Conservation (phyloP, 352 stramenopile species). For the Phytophthora ramorum region DNA sequence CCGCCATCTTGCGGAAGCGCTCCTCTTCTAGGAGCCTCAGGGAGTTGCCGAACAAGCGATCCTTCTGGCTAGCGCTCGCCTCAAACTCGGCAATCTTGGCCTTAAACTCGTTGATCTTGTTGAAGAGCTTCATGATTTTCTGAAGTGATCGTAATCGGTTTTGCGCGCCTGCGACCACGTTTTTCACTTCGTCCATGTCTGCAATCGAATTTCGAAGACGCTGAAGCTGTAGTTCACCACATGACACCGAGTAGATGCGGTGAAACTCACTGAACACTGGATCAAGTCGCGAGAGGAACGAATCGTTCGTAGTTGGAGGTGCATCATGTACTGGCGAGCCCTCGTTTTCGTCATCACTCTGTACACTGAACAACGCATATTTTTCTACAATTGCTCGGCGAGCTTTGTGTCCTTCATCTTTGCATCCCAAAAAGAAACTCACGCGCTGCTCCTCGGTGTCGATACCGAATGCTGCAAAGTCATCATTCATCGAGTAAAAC, state of each 20-base stretch:
- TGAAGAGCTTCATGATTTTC: constrained; percentile 83
- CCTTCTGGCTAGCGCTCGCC: constrained; percentile 70
- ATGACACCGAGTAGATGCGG: constrained; percentile 49
- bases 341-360: constrained; percentile 18
- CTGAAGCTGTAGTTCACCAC: constrained; percentile 47
- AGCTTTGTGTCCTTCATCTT: constrained; percentile 43
- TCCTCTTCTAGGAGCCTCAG: constrained; percentile 80
- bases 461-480: constrained; percentile 79
- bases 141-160: constrained; percentile 73
- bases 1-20: constrained; percentile 73
- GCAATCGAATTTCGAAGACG: constrained; percentile 49
- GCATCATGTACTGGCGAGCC: not conserved
- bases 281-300: constrained; percentile 69
- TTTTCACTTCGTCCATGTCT: constrained; percentile 56
- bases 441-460: constrained; percentile 65
- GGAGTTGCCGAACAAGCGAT: constrained; percentile 79
- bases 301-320: constrained; percentile 25
- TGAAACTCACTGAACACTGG: constrained; percentile 55
- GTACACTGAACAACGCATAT: constrained; percentile 42
- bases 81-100: constrained; percentile 83
- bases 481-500: constrained; percentile 68
- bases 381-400: constrained; percentile 58
- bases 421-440: constrained; percentile 76
- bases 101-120: constrained; percentile 74
- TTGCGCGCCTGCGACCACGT: constrained; percentile 56